These are phyloP conservation scores for Botryotinia narcissicola DNA, from an alignment of 2,329 filamentous ascomycete species.

Conservation along the genomic window DNA sequence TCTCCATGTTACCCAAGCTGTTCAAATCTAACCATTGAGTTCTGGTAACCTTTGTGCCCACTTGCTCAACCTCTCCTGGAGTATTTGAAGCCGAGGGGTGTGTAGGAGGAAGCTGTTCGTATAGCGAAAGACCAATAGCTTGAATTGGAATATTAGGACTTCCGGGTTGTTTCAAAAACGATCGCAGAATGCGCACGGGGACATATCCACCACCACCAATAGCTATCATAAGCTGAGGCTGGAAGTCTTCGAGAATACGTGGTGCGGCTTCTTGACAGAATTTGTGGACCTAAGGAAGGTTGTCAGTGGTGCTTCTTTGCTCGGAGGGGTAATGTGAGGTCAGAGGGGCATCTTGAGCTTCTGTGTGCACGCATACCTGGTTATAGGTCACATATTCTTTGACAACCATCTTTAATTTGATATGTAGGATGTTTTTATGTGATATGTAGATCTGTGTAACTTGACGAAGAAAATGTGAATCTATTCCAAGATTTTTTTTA, in stretches of 20 bases:
- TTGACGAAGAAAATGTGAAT: not conserved
- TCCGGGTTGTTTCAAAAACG: constrained; percentile 88
- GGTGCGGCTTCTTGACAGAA: constrained; percentile 85
- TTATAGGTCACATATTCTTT: constrained; percentile 93
- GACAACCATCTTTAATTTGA: constrained; percentile 60
- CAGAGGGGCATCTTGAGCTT: constrained; percentile 2
- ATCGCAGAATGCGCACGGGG: constrained; percentile 92
- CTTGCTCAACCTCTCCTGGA: constrained; percentile 56
- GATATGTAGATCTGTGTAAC: not conserved
- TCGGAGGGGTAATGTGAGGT: constrained; percentile 21
- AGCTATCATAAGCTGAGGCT: constrained; percentile 95
- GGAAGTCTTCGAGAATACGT: constrained; percentile 77
- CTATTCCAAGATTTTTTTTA: not conserved
- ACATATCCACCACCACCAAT: constrained; percentile 98
- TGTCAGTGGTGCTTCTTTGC: constrained; percentile 27
- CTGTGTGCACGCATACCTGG: constrained; percentile 58
- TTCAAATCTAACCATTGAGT: constrained; percentile 97
- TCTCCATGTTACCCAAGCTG: constrained; percentile 77
- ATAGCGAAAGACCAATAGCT: constrained; percentile 95
- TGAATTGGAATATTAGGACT: constrained; percentile 97
- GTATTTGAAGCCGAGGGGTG: constrained; percentile 51
- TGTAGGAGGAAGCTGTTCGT: constrained; percentile 71
- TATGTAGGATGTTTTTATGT: not conserved
- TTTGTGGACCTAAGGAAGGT: constrained; percentile 76
- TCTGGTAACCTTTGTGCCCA: constrained; percentile 91